Evolutionary conservation across 345 rosid genomes (phyloP).

Genomic region (Luvunga scandens): DNA sequence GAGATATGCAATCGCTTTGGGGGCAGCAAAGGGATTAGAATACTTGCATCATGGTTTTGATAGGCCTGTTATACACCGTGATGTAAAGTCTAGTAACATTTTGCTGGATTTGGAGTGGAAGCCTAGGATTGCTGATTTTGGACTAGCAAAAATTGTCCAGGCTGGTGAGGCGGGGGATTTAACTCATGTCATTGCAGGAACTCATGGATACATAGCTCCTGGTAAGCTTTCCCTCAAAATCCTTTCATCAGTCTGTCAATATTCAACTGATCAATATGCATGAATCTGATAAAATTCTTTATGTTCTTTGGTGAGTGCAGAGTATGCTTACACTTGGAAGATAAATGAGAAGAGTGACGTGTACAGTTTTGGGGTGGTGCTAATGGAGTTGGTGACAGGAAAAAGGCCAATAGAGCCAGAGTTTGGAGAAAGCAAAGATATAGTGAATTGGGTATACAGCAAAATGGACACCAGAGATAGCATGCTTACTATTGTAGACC

Average conservation of each 20-base stretch:
- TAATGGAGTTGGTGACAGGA: conserved; percentile 81
- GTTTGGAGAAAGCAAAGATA: conserved; percentile 65
- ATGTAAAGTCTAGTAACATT: conserved; percentile 86
- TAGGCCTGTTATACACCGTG: conserved; percentile 75
- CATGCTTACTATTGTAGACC: conserved; percentile 45
- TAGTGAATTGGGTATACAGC: conserved; percentile 59
- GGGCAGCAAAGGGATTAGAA: conserved; percentile 81
- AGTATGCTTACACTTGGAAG: conserved; percentile 59
- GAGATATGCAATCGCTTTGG: conserved; percentile 65
- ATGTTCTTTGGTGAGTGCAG: conserved; percentile 31
- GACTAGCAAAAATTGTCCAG: conserved; percentile 73
- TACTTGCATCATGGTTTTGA: conserved; percentile 82
- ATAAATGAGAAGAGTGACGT: conserved; percentile 78
- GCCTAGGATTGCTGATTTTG: conserved; percentile 87
- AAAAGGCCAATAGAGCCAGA: conserved; percentile 62
- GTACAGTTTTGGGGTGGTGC: conserved; percentile 85
- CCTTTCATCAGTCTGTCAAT: not conserved
- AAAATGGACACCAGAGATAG: conserved; percentile 37
- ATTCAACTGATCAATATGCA: not conserved
- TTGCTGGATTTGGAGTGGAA: conserved; percentile 78
- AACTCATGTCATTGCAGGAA: conserved; percentile 59
- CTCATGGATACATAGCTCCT: conserved; percentile 91
- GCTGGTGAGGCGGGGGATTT: conserved; percentile 46
- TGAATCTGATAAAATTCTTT: not conserved
- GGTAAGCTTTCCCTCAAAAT: conserved; percentile 39